Evolutionary conservation across 83 land plant genomes (phyloP).

Genomic region (Thuja plicata): DNA sequence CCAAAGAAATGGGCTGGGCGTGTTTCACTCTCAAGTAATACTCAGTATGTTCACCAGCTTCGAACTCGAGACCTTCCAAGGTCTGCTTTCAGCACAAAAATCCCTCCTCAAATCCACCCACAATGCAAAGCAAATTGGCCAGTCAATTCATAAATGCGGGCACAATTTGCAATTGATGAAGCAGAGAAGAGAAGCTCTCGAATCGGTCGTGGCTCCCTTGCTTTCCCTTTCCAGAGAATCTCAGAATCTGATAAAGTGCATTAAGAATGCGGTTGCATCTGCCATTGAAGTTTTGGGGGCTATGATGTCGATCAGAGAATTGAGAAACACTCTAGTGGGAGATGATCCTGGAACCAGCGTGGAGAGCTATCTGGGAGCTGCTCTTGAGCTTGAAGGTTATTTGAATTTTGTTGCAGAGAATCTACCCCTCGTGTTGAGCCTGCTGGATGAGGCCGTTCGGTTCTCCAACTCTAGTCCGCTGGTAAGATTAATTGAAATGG

Average conservation of each 20-base stretch:
- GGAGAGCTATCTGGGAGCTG: neutral
- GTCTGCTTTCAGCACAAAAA: neutral
- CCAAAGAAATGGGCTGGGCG: too few relatives aligned
- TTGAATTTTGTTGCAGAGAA: slow-evolving; percentile 7
- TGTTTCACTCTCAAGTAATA: neutral
- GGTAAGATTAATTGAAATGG: neutral
- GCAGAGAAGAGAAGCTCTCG: neutral
- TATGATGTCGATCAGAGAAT: neutral
- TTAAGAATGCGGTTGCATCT: neutral
- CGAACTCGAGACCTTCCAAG: neutral
- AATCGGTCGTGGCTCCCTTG: neutral
- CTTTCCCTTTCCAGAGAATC: slow-evolving; percentile 1
- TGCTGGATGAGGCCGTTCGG: slow-evolving; percentile 11
- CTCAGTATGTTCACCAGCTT: neutral
- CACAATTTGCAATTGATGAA: neutral
- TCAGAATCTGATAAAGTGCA: neutral
- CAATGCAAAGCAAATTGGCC: slow-evolving; percentile 1
- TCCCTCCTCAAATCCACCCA: neutral
- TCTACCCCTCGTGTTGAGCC: neutral
- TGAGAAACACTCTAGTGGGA: neutral
- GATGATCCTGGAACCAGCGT: neutral
- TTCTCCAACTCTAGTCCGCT: slow-evolving; percentile 5
- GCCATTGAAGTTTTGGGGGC: neutral
- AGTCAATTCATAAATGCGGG: slow-evolving; percentile 3
- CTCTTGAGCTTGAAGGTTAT: neutral